phyloP scores from a whole-genome alignment of 768 basidiomycete genomes.

The Aureoboletus auriporus region DNA sequence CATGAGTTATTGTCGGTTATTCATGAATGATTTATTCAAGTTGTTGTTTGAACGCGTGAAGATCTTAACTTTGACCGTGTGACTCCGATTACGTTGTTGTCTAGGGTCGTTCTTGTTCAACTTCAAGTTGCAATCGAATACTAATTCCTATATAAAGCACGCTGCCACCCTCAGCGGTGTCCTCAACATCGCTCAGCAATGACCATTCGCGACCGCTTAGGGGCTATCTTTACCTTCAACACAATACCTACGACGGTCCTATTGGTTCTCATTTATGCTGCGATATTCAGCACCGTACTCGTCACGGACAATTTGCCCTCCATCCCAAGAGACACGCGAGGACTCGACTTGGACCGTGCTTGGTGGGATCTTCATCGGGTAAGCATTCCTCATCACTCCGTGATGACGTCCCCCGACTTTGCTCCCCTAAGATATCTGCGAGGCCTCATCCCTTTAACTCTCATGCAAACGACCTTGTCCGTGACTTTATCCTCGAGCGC shows the following conservation, averaged over 20 bases:
- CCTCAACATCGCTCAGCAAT: constrained; percentile 9
- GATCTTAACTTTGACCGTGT: no score
- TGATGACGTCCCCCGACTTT: neutral
- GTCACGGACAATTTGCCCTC: constrained; percentile 45
- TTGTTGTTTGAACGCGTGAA: no score
- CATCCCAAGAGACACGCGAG: constrained; percentile 42
- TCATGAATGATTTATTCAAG: no score
- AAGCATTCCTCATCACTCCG: constrained; percentile 9
- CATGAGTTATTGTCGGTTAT: no score
- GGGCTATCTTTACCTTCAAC: constrained; percentile 34
- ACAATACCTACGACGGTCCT: constrained; percentile 44
- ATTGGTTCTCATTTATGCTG: constrained; percentile 43
- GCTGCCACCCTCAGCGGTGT: neutral
- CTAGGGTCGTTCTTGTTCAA: no score
- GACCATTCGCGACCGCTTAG: constrained; percentile 22
- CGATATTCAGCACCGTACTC: constrained; percentile 44
- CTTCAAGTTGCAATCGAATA: neutral
- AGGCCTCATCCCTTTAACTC: constrained; percentile 78
- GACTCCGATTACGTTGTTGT: no score
- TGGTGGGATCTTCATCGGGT: constrained; percentile 57
- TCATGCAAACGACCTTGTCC: constrained; percentile 69
- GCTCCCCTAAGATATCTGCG: constrained; percentile 47
- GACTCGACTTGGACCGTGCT: constrained; percentile 49
- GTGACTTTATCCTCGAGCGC: constrained; percentile 53
- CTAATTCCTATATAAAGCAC: neutral